phyloP scores from a whole-genome alignment of 2,329 filamentous ascomycete genomes.

The Plenodomus biglobosus region DNA sequence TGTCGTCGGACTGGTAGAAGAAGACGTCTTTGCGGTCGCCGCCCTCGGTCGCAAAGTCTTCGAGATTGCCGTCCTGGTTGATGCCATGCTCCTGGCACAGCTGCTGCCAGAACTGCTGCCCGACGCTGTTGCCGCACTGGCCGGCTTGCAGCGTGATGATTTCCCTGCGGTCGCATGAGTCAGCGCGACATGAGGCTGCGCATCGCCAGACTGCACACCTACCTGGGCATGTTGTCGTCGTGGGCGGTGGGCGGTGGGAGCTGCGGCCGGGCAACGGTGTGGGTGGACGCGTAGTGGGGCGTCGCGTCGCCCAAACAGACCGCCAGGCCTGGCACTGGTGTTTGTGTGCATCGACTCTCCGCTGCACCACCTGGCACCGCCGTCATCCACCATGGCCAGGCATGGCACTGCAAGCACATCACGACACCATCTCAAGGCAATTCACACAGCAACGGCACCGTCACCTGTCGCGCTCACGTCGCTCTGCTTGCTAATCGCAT shows the following conservation, averaged over 20 bases:
- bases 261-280: constrained; percentile 33
- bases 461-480: background rate
- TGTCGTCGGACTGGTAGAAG: constrained; percentile 98
- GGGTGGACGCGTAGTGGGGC: constrained; percentile 32
- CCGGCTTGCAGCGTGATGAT: constrained; percentile 99
- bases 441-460: background rate
- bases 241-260: constrained; percentile 19
- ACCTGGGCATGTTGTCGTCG: constrained; percentile 42
- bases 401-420: background rate
- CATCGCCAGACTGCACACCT: constrained; percentile 8
- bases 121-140: constrained; percentile 99
- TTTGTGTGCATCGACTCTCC: background rate
- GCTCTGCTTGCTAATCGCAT: too few species aligned
- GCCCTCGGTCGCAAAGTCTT: constrained; percentile 96
- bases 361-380: too few species aligned
- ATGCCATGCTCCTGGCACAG: constrained; percentile 98
- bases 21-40: constrained; percentile 98
- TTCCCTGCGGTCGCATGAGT: constrained; percentile 64
- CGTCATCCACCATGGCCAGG: too few species aligned
- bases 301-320: constrained; percentile 3
- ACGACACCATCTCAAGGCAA: background rate
- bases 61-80: constrained; percentile 93
- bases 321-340: background rate
- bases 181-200: background rate
- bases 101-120: constrained; percentile 98